Evolutionary conservation across 805 yeast genomes (phyloP).

Genomic region (Naumovozyma castellii): DNA sequence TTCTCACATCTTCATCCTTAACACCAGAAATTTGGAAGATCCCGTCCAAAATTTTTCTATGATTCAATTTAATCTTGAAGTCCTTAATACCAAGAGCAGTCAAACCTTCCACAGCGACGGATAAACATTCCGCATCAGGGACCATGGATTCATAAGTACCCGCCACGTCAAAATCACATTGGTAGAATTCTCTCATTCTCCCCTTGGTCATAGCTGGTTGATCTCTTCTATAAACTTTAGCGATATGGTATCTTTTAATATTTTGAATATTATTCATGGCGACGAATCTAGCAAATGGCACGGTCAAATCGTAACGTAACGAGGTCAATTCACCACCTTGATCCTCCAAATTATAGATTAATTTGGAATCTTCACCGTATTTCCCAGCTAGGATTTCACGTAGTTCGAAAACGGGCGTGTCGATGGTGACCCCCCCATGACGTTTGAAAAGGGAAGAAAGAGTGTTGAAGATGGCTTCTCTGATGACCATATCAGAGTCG

Average conservation of each 20-base stretch:
- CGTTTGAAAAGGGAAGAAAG: conserved; percentile 72
- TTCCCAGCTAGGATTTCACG: conserved; percentile 93
- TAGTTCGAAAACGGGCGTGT: conserved; percentile 95
- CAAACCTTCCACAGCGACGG: conserved; percentile 76
- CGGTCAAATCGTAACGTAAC: conserved; percentile 91
- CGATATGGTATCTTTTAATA: conserved; percentile 93
- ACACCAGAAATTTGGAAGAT: conserved; percentile 94
- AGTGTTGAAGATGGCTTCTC: conserved; percentile 76
- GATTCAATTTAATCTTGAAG: conserved; percentile 87
- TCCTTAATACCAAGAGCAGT: conserved; percentile 75
- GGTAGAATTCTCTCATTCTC: conserved; percentile 98
- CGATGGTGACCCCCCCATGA: conserved; percentile 97
- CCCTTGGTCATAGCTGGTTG: conserved; percentile 99
- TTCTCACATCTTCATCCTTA: conserved; percentile 85
- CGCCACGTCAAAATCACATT: conserved; percentile 96
- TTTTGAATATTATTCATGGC: conserved; percentile 88
- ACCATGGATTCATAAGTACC: conserved; percentile 91
- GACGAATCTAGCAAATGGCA: conserved; percentile 94
- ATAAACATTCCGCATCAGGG: conserved; percentile 86
- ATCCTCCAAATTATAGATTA: conserved; percentile 91
- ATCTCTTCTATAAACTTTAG: conserved; percentile 97
- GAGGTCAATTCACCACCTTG: conserved; percentile 98
- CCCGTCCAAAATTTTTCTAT: conserved; percentile 93
- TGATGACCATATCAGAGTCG: conserved; percentile 91
- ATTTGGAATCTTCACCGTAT: conserved; percentile 96